phyloP scores from a whole-genome alignment of 2,329 filamentous ascomycete genomes.

The Aureobasidium lini region DNA sequence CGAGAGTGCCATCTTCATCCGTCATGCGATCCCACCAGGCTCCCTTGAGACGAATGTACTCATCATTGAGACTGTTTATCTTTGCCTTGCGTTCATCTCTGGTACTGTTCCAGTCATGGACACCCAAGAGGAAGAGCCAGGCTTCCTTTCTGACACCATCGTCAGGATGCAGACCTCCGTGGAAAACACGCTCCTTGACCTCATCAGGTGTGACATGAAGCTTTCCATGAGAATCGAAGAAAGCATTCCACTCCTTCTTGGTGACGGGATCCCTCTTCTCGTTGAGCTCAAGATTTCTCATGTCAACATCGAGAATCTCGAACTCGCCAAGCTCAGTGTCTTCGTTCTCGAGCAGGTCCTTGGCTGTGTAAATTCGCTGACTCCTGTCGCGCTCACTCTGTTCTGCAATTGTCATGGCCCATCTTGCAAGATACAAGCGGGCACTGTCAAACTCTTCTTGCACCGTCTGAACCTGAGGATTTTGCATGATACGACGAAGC shows the following conservation, averaged over 20 bases:
- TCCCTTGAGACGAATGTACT: slow-evolving; percentile 89
- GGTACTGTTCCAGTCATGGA: slow-evolving; percentile 90
- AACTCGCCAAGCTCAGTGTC: slow-evolving; percentile 94
- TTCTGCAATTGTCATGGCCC: slow-evolving; percentile 98
- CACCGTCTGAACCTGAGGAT: slow-evolving; percentile 87
- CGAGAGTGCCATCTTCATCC: slow-evolving; percentile 69
- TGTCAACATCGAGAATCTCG: slow-evolving; percentile 66
- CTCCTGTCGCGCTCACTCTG: slow-evolving; percentile 84
- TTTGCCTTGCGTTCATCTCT: slow-evolving; percentile 75
- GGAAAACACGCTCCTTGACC: slow-evolving; percentile 95
- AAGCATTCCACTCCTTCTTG: slow-evolving; percentile 80
- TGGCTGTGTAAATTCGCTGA: slow-evolving; percentile 85
- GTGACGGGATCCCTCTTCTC: slow-evolving; percentile 73
- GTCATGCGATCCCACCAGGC: slow-evolving; percentile 93
- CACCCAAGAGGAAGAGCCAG: slow-evolving; percentile 87
- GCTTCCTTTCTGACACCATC: slow-evolving; percentile 94
- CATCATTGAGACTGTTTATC: slow-evolving; percentile 78
- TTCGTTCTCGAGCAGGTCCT: slow-evolving; percentile 87
- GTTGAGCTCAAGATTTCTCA: slow-evolving; percentile 65
- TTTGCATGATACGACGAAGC: slow-evolving; percentile 73
- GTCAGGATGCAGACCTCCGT: slow-evolving; percentile 79
- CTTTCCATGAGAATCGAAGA: slow-evolving; percentile 70
- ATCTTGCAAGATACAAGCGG: slow-evolving; percentile 84
- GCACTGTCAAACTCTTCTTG: slow-evolving; percentile 98
- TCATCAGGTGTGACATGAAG: slow-evolving; percentile 79